Evolutionary conservation across 106 monocot genomes (phyloP).

Genomic region (Dendrobium catenatum): DNA sequence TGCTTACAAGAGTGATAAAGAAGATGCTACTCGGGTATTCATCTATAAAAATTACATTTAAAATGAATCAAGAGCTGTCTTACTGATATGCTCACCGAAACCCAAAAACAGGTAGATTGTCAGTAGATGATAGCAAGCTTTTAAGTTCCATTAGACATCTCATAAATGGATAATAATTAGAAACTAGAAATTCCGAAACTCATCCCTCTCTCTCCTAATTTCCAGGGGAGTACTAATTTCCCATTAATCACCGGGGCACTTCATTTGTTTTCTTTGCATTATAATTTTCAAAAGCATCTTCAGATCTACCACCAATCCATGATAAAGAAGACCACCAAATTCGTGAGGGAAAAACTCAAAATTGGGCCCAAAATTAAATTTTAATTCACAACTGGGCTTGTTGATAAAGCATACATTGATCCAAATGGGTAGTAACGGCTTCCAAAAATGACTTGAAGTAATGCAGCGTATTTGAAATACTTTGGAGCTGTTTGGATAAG

Average conservation of each 20-base stretch:
- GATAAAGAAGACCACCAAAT: slow-evolving; percentile 37
- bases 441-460: slow-evolving; percentile 38
- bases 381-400: slow-evolving; percentile 77
- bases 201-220: not conserved
- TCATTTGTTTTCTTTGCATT: slow-evolving; percentile 40
- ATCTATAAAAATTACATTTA: too few species aligned
- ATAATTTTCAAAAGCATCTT: slow-evolving; percentile 53
- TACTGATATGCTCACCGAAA: too few species aligned
- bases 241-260: not conserved
- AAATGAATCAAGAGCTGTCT: too few species aligned
- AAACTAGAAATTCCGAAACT: not conserved
- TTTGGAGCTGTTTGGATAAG: too few species aligned
- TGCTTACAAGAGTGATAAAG: too few species aligned
- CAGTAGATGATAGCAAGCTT: not conserved
- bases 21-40: too few species aligned
- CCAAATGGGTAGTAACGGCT: slow-evolving; percentile 84
- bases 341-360: slow-evolving; percentile 73
- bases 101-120: not conserved
- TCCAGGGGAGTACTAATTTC: not conserved
- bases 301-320: slow-evolving; percentile 29
- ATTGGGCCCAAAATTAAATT: slow-evolving; percentile 88
- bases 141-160: not conserved
- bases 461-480: too few species aligned
- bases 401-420: slow-evolving; percentile 89
- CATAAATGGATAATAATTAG: not conserved